These are phyloP conservation scores for Nepenthes gracilis DNA, from an alignment of 148 eudicot genomes.

Conservation along the genomic window DNA sequence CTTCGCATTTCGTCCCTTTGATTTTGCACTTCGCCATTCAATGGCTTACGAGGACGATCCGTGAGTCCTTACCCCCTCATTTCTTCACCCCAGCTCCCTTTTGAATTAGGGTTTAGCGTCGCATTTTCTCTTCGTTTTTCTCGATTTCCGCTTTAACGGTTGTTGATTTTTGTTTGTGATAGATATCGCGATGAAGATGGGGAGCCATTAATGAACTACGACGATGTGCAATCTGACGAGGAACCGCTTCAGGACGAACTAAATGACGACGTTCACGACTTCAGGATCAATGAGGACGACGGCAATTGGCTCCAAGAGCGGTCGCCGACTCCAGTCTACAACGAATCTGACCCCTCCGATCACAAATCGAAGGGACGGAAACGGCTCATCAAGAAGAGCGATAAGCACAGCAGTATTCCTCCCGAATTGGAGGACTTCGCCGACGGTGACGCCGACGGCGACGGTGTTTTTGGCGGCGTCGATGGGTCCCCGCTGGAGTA, in stretches of 20 bases:
- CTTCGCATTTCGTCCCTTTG: no score
- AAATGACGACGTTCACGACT: constrained; percentile 17
- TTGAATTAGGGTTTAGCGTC: not conserved
- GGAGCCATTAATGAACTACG: constrained; percentile 64
- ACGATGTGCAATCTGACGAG: constrained; percentile 57
- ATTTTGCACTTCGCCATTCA: no score
- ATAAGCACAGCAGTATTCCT: constrained; percentile 10
- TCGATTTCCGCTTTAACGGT: not conserved
- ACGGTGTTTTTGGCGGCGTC: constrained; percentile 5
- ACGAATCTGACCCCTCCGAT: constrained; percentile 21
- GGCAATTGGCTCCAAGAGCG: constrained; percentile 35
- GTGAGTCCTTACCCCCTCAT: not conserved
- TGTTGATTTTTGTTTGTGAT: not conserved
- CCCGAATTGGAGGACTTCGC: constrained; percentile 45
- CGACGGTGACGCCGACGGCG: constrained; percentile 36
- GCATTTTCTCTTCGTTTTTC: not conserved
- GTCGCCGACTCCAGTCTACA: constrained; percentile 37
- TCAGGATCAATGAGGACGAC: constrained; percentile 25
- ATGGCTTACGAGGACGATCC: not conserved
- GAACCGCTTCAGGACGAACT: constrained; percentile 25
- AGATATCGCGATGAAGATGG: constrained; percentile 86
- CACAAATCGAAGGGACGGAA: constrained; percentile 42
- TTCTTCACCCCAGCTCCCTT: no score
- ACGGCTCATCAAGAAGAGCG: constrained; percentile 57
- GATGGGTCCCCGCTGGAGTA: constrained; percentile 10